phyloP scores from a whole-genome alignment of 2,329 filamentous ascomycete genomes.

The Plenodomus lindquistii region DNA sequence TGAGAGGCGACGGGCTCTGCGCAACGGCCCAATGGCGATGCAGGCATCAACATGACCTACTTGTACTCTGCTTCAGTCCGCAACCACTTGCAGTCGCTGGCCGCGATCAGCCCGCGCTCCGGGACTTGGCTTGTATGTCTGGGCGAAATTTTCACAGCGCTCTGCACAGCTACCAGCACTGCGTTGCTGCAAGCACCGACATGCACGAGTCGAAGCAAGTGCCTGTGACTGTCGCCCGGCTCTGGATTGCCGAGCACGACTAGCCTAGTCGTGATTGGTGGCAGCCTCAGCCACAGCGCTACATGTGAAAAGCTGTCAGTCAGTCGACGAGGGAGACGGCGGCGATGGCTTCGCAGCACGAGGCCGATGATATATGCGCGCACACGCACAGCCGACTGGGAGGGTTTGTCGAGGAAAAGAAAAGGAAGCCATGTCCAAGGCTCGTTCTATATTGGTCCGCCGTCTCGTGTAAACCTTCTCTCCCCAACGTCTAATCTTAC shows the following conservation, averaged over 20 bases:
- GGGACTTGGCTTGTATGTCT: not conserved
- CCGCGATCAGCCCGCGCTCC: not conserved
- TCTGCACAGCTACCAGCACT: not conserved
- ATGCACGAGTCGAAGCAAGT: not conserved
- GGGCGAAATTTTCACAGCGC: not conserved
- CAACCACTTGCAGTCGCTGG: not conserved
- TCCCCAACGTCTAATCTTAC: not conserved
- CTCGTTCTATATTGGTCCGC: not conserved
- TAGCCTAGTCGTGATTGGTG: not conserved
- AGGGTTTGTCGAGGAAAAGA: not conserved
- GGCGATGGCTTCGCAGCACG: too few species aligned
- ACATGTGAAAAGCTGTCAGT: not conserved
- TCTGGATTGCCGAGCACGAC: not conserved
- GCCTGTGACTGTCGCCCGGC: too few species aligned
- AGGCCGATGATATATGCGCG: not conserved
- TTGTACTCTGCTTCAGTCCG: not conserved
- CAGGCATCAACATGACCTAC: not conserved
- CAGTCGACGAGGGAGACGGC: not conserved
- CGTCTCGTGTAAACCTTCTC: not conserved
- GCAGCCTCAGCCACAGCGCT: not conserved
- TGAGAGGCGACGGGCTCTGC: not conserved
- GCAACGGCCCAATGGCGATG: not conserved
- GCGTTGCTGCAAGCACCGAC: not conserved
- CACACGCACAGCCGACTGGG: not conserved
- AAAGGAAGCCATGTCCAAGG: not conserved